Base-by-base conservation (phyloP, 2,329 filamentous ascomycete genomes). In the Pestalotiopsis sp. region DNA sequence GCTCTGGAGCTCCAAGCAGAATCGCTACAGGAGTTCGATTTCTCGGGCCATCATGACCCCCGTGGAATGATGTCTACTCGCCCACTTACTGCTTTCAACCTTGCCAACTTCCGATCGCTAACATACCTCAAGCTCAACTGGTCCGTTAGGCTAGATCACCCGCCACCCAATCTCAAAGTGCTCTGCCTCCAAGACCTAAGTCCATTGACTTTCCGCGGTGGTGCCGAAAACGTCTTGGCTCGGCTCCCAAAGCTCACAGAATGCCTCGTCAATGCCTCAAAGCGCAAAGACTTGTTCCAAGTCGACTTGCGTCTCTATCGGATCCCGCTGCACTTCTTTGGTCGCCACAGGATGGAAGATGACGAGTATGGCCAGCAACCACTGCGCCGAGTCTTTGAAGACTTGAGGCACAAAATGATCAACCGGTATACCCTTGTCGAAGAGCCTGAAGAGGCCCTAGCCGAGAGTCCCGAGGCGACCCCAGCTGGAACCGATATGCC, bases 1-100 rank as follows among this genome's bases (percentile, higher is more conserved):
- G 63, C 63, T 66, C 41, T 66, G 13, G 20, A 27, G 17, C 45
- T 31, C 4, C 63, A 66, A 23, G 20, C 63, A n/a, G 49, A 45
- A 12, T 56, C 23, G 23, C 41, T 66, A 5, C 20, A 36, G 9
- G 14, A 23, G 7, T 49, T 66, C 13, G 17, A 66, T 12, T 49
- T 66, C 17, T 66, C 25, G 23, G 63, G 63, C 4, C 63, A 14
- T 9, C 17, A 49, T 66, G 31, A n/a, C 12, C 27, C n/a, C 31
- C n/a, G 36, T 2, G 31, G 27, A 38, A 38, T 39, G 61, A 38
- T 63, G 20, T 41, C 20, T 17, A 36, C 27, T 17, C 59, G 59
- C 36, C 59, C 31, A 20, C 45, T 63, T 17, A 36, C 57, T 27
- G 41, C 23, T n/a, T 31, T 66, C 17, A 45, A 66, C 25, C 49